phyloP scores from a whole-genome alignment of 75 land plant species.

The Cupressus sempervirens region DNA sequence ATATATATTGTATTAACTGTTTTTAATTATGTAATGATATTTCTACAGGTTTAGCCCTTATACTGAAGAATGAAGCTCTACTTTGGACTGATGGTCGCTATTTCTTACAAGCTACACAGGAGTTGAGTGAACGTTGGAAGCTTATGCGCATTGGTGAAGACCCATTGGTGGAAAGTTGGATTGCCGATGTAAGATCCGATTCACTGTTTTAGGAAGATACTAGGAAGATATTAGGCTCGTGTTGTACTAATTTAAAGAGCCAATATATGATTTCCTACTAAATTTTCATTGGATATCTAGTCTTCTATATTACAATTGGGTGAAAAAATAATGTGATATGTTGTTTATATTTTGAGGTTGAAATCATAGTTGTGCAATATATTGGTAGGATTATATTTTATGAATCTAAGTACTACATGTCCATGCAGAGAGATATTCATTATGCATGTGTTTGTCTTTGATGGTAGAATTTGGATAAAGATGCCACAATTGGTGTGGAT shows the following conservation, averaged over 20 bases:
- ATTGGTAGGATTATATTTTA: neutral
- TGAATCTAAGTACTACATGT: neutral
- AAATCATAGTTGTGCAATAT: neutral
- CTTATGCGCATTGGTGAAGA: constrained; percentile 97
- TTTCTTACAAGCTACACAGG: constrained; percentile 87
- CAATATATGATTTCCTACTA: neutral
- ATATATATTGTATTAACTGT: neutral
- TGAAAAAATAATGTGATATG: no score
- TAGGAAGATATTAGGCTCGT: neutral
- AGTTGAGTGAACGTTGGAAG: constrained; percentile 83
- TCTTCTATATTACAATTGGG: neutral
- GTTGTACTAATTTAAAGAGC: neutral
- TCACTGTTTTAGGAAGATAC: constrained; percentile 2
- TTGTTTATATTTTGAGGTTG: neutral
- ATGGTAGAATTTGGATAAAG: constrained; percentile 67
- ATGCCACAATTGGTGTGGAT: constrained; percentile 73
- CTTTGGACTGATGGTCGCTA: constrained; percentile 99
- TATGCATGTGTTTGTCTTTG: constrained; percentile 1
- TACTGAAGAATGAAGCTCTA: constrained; percentile 64
- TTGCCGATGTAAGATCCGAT: constrained; percentile 67
- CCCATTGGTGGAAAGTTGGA: constrained; percentile 78
- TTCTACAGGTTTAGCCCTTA: constrained; percentile 76
- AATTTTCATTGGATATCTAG: neutral
- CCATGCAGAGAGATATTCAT: neutral
- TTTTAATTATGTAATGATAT: constrained; percentile 4